These are phyloP conservation scores for Gentiana dahurica DNA, from an alignment of 257 asterid species.

Conservation along the genomic window DNA sequence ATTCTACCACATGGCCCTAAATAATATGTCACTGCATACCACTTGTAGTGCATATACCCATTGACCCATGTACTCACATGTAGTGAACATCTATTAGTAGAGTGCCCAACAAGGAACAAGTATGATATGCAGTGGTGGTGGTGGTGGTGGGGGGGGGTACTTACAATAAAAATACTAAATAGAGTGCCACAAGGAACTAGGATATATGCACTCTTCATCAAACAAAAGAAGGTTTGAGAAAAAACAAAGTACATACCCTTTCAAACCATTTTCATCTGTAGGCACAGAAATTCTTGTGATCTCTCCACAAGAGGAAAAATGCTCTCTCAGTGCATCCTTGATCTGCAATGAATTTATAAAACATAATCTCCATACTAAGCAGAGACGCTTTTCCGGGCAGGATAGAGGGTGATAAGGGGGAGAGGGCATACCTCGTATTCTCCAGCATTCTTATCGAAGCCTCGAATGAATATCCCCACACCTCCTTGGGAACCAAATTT, in stretches of 20 bases:
- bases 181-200: background rate
- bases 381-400: background rate
- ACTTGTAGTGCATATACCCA: background rate
- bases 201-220: background rate
- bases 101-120: background rate
- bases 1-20: too few relatives aligned
- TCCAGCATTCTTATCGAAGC: constrained; percentile 37
- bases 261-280: constrained; percentile 44
- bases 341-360: constrained; percentile 30
- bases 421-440: constrained; percentile 38
- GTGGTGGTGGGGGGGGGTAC: too few relatives aligned
- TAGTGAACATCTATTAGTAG: too few relatives aligned
- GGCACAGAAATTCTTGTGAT: constrained; percentile 54
- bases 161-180: background rate
- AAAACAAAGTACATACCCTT: constrained; percentile 39
- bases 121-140: background rate
- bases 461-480: constrained; percentile 46
- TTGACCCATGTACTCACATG: background rate
- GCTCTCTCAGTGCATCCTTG: constrained; percentile 48
- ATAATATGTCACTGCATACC: background rate
- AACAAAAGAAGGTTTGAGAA: background rate
- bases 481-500: constrained; percentile 28
- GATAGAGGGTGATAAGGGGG: too few relatives aligned
- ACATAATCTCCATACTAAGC: background rate
- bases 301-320: constrained; percentile 72